A percentile compares a stretch with the other conserved stretches of the same genome.
These are phyloP conservation scores for Mentha longifolia DNA, from an alignment of 257 asterid species.

Conservation along the genomic window DNA sequence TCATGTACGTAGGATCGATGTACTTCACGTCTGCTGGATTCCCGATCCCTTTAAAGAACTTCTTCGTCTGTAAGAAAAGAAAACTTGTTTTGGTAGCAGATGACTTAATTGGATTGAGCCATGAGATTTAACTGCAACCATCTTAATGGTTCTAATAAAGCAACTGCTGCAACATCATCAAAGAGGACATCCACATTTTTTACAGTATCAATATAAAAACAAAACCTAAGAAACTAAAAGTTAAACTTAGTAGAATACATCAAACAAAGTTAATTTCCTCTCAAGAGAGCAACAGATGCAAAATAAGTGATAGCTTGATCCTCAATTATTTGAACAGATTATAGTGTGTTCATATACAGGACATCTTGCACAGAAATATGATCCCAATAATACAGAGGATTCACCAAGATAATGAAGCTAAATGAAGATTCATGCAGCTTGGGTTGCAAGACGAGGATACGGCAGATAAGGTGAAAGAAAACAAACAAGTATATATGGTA, in stretches of 20 bases:
- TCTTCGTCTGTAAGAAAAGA: slow-evolving; percentile 57
- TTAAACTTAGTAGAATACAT: no score
- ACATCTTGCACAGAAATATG: no score
- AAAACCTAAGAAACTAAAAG: no score
- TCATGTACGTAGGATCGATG: slow-evolving; percentile 98
- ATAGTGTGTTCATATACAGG: no score
- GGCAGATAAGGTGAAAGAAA: no score
- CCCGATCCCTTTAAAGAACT: slow-evolving; percentile 74
- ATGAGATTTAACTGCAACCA: background rate
- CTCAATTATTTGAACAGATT: background rate
- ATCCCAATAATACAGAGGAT: no score
- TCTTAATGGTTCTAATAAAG: background rate
- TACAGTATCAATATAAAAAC: background rate
- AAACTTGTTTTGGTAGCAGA: background rate
- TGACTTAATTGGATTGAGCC: background rate
- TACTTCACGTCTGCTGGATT: slow-evolving; percentile 86
- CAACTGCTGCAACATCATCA: background rate
- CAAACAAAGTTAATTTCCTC: background rate
- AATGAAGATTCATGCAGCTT: no score
- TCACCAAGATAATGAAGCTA: no score
- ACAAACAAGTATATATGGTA: no score
- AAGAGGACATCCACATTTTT: background rate
- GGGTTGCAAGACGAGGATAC: no score
- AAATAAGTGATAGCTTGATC: background rate
- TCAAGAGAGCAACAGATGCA: background rate